Conservation (phyloP, 202 grass and related monocot genomes). For the Bolboschoenoplectus hybrid region DNA sequence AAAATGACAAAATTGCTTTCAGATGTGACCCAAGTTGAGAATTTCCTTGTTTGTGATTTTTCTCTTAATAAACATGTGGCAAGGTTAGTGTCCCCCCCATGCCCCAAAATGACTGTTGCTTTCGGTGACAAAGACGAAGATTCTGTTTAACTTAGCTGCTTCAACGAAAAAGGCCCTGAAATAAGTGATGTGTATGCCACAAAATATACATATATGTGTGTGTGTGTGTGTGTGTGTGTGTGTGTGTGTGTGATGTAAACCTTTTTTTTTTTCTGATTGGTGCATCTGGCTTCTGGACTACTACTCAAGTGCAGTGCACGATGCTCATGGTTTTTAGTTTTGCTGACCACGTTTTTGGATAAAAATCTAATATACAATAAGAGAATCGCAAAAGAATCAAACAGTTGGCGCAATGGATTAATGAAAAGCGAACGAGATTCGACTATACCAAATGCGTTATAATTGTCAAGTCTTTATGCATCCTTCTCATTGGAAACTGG, state of each 20-base stretch:
- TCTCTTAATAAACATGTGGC: not conserved
- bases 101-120: not conserved
- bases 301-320: conserved; percentile 17
- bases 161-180: not conserved
- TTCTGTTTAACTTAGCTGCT: not conserved
- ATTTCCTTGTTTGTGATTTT: not conserved
- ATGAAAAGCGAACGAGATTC: not conserved
- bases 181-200: not conserved
- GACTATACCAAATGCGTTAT: not conserved
- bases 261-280: not conserved
- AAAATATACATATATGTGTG: too few species aligned
- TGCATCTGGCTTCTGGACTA: not conserved
- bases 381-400: not conserved
- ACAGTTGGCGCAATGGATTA: not conserved
- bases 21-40: not conserved
- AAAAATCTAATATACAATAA: not conserved
- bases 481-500: not conserved
- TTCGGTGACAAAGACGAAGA: not conserved
- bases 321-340: conserved; percentile 11
- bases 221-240: not conserved
- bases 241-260: not conserved
- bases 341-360: not conserved
- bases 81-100: not conserved
- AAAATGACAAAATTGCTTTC: not conserved
- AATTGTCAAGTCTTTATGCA: not conserved